Base-by-base conservation (phyloP, 2,329 filamentous ascomycete species). In the Grosmannia clavigera region DNA sequence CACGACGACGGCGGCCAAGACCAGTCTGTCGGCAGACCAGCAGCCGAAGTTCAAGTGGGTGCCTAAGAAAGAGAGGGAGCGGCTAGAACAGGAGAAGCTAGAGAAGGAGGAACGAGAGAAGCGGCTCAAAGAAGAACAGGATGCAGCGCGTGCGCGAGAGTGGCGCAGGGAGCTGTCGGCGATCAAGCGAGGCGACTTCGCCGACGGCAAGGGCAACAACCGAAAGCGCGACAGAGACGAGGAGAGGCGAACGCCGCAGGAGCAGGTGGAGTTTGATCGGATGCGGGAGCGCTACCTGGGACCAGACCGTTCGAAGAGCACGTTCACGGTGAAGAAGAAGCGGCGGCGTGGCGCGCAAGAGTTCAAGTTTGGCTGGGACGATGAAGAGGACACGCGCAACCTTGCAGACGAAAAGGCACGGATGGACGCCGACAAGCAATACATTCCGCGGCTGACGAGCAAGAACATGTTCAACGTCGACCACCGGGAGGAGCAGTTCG, bases 281-380 rank as follows among this genome's bases (percentile, higher is more conserved):
- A 83, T 90, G 63, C 81, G 88, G 62, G 84, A 90, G 66, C 81
- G 90, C 63, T 99, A 99, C 69, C 92, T 97, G 81, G 94, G 94
- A 3, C 87, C 90, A 1, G 90, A 96, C 64, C 84, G 88, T 58
- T 95, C 94, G 65, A 83, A 86, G 64, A 81, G 79, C 60, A 95
- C 82, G 46, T 96, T 97, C 69, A 95, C 91, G 0, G 92, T 92
- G 1, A 90, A 94, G 76, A 99, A 97, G 81, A 97, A 97, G 78
- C 83, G 92, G 60, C 88, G 89, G 75, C 82, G 92, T 63, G 95
- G 91, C 1, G 94, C 90, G 1, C 90, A 92, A 74, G 97, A 99
- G 71, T 99, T 99, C 77, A 99, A 96, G 68, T 99, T 99, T 68
- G 94, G 95, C 67, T 99, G 94, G 94, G 95, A 96, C 66, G 82